These are phyloP conservation scores for Penicillium cataractarum DNA, from an alignment of 495 filamentous ascomycete genomes.

Conservation along the genomic window DNA sequence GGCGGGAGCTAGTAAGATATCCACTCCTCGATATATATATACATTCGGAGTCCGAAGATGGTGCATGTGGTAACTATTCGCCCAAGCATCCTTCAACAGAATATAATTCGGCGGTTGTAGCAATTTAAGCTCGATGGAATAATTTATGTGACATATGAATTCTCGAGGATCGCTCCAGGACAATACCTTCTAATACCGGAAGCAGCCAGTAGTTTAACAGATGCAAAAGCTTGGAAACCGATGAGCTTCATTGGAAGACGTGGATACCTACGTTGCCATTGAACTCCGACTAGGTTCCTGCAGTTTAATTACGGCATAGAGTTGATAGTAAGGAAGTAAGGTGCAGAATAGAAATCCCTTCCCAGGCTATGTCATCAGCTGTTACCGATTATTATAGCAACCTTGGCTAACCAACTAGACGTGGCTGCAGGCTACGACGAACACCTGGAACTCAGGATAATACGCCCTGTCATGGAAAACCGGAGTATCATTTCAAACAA, in stretches of 20 bases:
- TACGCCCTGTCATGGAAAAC: conserved; percentile 11
- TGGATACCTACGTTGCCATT: no score
- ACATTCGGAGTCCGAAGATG: not conserved
- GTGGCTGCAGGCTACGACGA: not conserved
- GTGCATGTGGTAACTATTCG: not conserved
- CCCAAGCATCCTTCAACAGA: not conserved
- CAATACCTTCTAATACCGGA: not conserved
- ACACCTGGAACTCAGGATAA: not conserved
- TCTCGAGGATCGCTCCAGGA: not conserved
- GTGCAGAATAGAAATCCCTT: no score
- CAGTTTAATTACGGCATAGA: no score
- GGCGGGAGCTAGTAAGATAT: conserved; percentile 24
- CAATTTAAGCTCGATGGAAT: not conserved
- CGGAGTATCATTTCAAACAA: conserved; percentile 38
- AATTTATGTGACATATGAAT: not conserved
- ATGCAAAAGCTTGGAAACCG: not conserved
- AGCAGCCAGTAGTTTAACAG: not conserved
- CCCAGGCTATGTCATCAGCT: not conserved
- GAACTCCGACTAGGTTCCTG: no score
- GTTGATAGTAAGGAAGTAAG: no score
- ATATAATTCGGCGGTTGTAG: not conserved
- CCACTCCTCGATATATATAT: conserved; percentile 8
- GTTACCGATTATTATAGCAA: not conserved
- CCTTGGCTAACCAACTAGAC: not conserved
- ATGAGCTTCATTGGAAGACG: no score